Percentiles rank a stretch among this genome's conserved stretches.
Evolutionary conservation across 2,329 filamentous ascomycete genomes (phyloP).

Genomic region (Colletotrichum melonis): DNA sequence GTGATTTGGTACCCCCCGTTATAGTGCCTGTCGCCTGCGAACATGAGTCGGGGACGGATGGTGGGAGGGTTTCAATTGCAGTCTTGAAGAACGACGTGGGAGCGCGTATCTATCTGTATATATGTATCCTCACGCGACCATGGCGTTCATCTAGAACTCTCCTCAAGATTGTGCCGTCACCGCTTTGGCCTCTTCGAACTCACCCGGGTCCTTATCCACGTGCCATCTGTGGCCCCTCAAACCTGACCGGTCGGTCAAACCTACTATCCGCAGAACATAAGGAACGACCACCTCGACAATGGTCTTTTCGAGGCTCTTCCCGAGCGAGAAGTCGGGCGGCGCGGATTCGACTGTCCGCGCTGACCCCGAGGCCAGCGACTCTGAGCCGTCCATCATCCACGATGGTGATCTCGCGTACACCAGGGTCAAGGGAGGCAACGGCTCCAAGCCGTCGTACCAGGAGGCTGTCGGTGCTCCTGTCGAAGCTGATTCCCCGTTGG

Average conservation of each 20-base stretch:
- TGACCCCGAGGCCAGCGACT: slow-evolving; percentile 38
- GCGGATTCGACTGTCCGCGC: not conserved
- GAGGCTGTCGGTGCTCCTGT: slow-evolving; percentile 72
- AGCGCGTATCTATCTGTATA: not conserved
- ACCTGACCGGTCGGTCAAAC: too few species aligned
- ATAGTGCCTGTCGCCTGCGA: not conserved
- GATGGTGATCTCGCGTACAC: slow-evolving; percentile 57
- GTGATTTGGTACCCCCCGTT: slow-evolving; percentile 23
- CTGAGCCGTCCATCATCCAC: slow-evolving; percentile 42
- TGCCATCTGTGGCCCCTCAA: not conserved
- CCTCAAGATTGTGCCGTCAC: not conserved
- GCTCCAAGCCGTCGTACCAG: slow-evolving; percentile 63
- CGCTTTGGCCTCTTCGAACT: not conserved
- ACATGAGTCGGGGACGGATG: slow-evolving; percentile 6
- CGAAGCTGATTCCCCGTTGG: slow-evolving; percentile 67
- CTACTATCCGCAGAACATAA: not conserved
- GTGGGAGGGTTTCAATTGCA: too few species aligned
- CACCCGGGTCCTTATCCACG: not conserved
- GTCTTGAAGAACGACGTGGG: not conserved
- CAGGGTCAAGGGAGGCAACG: slow-evolving; percentile 59
- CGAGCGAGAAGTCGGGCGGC: slow-evolving; percentile 18
- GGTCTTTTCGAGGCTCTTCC: slow-evolving; percentile 28
- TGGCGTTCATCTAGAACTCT: not conserved
- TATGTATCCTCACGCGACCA: not conserved
- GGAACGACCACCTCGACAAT: not conserved